Base-by-base conservation (phyloP, 202 grass and related monocot species). In the Carex arenaria region DNA sequence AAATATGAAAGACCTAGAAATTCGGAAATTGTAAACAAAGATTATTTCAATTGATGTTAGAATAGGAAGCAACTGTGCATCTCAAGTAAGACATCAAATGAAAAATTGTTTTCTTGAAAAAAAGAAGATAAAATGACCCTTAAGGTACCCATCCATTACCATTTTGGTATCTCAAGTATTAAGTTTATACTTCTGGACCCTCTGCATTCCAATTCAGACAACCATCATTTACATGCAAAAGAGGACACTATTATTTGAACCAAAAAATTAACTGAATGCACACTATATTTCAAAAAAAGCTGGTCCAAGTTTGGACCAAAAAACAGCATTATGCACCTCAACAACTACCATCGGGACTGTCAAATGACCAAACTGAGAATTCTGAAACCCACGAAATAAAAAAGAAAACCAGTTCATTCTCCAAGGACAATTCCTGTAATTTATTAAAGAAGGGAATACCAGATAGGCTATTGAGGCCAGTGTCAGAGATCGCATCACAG, bases 401-500 rank as follows among this genome's bases (percentile, higher is more conserved):
- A 17, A 7, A 67, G 64, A 32, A 26, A 18, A 31, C 31, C 32
- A 36, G 14, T 3, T 36, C 13, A 66, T 66, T 14, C 64, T 67
- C 64, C 67, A 43, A 69, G 15, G 36, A 43, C 34, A 69, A 20
- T 69, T n/a, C 6, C 67, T 69, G 60, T 69, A 69, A 19, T 43
- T 17, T 62, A 23, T 3, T 0, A 77, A 56, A 26, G 23, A 36
- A 61, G 52, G 3, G 34, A 87, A 80, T 84, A 95, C 95, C 93
- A 72, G 85, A 92, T 64, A 99, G 68, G 61, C 89, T 90, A 67
- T 85, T 80, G 47, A 99, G 91, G 45, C 96, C 93, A 84, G 79
- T 31, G 66, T 94, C 91, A 63, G 93, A 99, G 15, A 99, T 94
- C 65, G 85, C 64, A 54, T 99, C 96, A 88, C 96, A 99, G 54